Conservation (phyloP, 768 basidiomycete species). For the Leccinum variicolor region DNA sequence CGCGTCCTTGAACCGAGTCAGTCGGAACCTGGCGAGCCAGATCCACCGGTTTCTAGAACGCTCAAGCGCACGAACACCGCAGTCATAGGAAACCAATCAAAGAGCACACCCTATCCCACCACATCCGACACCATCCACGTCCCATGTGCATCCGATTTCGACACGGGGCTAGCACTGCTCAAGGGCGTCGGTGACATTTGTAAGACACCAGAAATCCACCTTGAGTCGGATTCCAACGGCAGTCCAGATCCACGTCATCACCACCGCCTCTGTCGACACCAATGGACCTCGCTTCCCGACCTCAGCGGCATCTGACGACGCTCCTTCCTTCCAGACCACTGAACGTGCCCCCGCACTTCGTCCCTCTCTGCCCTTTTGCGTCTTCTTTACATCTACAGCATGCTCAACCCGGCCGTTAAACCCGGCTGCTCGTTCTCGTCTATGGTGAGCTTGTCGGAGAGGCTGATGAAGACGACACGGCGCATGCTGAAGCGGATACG, state of each 20-base stretch:
- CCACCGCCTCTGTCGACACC: constrained; percentile 32
- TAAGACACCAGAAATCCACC: too few species aligned
- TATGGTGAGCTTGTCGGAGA: constrained; percentile 63
- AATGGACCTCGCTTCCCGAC: constrained; percentile 27
- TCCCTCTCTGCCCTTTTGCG: constrained; percentile 58
- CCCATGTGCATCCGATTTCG: constrained; percentile 48
- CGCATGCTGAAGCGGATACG: constrained; percentile 74
- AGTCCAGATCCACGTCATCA: constrained; percentile 1
- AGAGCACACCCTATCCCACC: constrained; percentile 14
- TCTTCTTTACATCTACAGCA: constrained; percentile 66
- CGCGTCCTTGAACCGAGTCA: background rate
- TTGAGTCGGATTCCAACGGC: constrained; percentile 28
- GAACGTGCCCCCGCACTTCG: constrained; percentile 50
- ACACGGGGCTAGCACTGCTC: constrained; percentile 49
- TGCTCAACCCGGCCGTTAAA: constrained; percentile 81
- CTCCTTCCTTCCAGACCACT: constrained; percentile 46
- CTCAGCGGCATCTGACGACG: constrained; percentile 36
- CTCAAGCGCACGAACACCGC: constrained; percentile 29
- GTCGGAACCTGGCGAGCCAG: constrained; percentile 3
- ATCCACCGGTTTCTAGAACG: constrained; percentile 8
- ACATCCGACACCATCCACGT: constrained; percentile 48
- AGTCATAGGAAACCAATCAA: background rate
- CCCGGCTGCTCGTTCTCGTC: constrained; percentile 69
- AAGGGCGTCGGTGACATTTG: too few species aligned
- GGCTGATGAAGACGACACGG: constrained; percentile 53